These are phyloP conservation scores for Candida broadrunensis DNA, from an alignment of 805 yeast species.

Conservation along the genomic window DNA sequence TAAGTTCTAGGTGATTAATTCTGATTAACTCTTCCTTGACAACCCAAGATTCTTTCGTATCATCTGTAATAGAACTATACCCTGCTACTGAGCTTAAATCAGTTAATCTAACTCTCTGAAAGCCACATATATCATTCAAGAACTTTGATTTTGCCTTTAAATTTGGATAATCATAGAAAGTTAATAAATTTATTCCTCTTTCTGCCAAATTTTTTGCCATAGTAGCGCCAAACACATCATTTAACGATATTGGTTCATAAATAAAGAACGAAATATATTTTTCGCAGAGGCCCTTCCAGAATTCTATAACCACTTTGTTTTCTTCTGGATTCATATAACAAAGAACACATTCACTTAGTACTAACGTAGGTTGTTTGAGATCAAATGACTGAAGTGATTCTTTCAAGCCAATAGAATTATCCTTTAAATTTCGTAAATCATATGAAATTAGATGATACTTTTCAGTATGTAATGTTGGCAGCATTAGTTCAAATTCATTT, in stretches of 20 bases:
- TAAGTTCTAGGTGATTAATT: constrained; percentile 54
- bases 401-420: constrained; percentile 5
- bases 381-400: constrained; percentile 20
- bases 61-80: constrained; percentile 24
- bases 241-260: constrained; percentile 70
- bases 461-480: constrained; percentile 29
- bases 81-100: constrained; percentile 46
- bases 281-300: constrained; percentile 30
- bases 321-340: constrained; percentile 61
- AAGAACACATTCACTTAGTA: constrained; percentile 73
- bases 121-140: constrained; percentile 16
- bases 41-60: constrained; percentile 39
- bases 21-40: constrained; percentile 34
- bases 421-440: constrained; percentile 46
- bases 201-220: constrained; percentile 60
- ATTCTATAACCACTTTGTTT: constrained; percentile 42
- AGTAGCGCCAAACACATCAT: constrained; percentile 62
- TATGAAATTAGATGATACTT: constrained; percentile 52
- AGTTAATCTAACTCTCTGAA: constrained; percentile 36
- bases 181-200: constrained; percentile 63
- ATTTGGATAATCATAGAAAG: constrained; percentile 52
- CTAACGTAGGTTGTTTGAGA: constrained; percentile 48
- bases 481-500: constrained; percentile 19
- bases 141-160: constrained; percentile 23
- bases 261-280: constrained; percentile 35